A percentile compares a stretch with the other conserved stretches of the same genome.
phyloP scores from a whole-genome alignment of 768 basidiomycete genomes.

The Phallus indusiatus region DNA sequence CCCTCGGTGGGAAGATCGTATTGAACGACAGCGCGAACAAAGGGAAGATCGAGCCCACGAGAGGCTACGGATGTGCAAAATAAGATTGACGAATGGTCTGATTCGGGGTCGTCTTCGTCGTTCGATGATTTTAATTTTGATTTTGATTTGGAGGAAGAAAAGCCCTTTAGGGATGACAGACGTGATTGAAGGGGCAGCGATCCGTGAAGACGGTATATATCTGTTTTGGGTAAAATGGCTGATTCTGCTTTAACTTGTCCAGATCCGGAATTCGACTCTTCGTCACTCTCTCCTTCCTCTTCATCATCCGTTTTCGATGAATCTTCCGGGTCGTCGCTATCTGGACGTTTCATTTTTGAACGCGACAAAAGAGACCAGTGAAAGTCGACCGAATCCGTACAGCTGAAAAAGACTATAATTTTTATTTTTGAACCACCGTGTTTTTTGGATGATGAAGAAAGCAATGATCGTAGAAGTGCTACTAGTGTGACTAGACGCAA shows the following conservation, averaged over 20 bases:
- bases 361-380: conserved; percentile 82
- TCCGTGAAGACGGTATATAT: conserved; percentile 86
- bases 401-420: conserved; percentile 92
- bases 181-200: conserved; percentile 78
- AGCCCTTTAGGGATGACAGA: conserved; percentile 72
- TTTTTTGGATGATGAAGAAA: conserved; percentile 44
- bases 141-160: conserved; percentile 40
- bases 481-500: conserved; percentile 87
- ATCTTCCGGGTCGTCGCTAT: conserved; percentile 18
- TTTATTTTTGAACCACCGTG: conserved; percentile 41
- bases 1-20: conserved; percentile 98
- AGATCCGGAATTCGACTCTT: conserved; percentile 20
- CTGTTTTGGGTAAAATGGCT: conserved; percentile 69
- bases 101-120: conserved; percentile 13
- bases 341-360: conserved; percentile 48
- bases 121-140: conserved; percentile 16
- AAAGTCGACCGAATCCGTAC: conserved; percentile 96
- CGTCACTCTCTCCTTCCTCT: conserved; percentile 20
- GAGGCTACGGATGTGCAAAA: conserved; percentile 97
- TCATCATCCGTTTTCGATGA: conserved; percentile 15
- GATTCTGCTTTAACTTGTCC: conserved; percentile 51
- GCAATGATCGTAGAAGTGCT: conserved; percentile 73
- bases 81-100: conserved; percentile 54
- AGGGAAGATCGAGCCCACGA: conserved; percentile 91
- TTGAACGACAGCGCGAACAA: conserved; percentile 90